These are phyloP conservation scores for Trichosporon sp. DNA, from an alignment of 1,284 basidiomycete genomes.

Conservation along the genomic window DNA sequence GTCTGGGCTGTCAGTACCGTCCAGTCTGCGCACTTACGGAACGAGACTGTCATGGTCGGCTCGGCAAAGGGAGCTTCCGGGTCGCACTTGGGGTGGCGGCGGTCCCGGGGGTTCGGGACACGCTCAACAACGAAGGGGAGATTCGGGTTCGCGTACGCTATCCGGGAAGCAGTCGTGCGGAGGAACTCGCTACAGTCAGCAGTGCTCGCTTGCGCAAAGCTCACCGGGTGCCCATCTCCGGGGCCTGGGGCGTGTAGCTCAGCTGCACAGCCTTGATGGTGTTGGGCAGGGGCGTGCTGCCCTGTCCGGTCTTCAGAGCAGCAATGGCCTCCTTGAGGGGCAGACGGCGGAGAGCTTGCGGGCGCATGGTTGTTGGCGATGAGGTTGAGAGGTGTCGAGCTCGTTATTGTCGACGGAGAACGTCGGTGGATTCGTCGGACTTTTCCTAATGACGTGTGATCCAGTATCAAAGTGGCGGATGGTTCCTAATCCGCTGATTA, in stretches of 20 bases:
- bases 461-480: neutral
- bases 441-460: slow-evolving; percentile 3
- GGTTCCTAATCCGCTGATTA: slow-evolving; percentile 1
- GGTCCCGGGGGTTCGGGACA: slow-evolving; percentile 38
- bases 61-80: slow-evolving; percentile 20
- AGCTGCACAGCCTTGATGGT: slow-evolving; percentile 37
- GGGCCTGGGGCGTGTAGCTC: slow-evolving; percentile 41
- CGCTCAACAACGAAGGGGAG: slow-evolving; percentile 41
- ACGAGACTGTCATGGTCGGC: slow-evolving; percentile 37
- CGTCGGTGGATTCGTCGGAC: neutral
- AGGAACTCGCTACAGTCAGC: slow-evolving; percentile 43
- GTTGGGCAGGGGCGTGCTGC: slow-evolving; percentile 33
- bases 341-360: slow-evolving; percentile 34
- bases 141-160: slow-evolving; percentile 51
- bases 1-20: slow-evolving; percentile 24
- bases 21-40: slow-evolving; percentile 36
- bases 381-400: neutral
- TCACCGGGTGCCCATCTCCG: slow-evolving; percentile 43
- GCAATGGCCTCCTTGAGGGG: slow-evolving; percentile 39
- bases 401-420: neutral
- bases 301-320: slow-evolving; percentile 35
- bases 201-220: slow-evolving; percentile 21
- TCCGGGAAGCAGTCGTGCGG: slow-evolving; percentile 40
- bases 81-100: neutral
- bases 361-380: neutral